phyloP scores from a whole-genome alignment of 495 filamentous ascomycete species.

The Bacidia rubella region DNA sequence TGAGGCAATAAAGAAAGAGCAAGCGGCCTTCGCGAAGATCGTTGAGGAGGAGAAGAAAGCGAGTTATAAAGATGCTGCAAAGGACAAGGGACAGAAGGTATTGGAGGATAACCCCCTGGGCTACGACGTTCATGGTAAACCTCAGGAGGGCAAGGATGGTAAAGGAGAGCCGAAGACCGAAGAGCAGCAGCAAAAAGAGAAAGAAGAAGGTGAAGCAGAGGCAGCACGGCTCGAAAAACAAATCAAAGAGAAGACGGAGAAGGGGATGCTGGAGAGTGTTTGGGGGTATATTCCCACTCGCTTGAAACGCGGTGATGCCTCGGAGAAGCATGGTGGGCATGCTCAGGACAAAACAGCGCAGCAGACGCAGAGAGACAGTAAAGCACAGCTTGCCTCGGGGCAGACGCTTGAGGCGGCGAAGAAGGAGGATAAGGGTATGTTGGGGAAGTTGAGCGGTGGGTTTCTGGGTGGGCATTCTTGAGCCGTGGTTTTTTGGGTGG shows the following conservation, averaged over 20 bases:
- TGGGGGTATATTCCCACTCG: slow-evolving; percentile 13
- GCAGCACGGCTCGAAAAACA: slow-evolving; percentile 26
- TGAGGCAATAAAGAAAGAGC: slow-evolving; percentile 43
- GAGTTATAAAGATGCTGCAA: slow-evolving; percentile 33
- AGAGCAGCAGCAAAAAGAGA: slow-evolving; percentile 1
- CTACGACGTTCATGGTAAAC: slow-evolving; percentile 6
- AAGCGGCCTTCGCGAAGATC: slow-evolving; percentile 39
- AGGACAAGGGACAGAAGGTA: slow-evolving; percentile 26
- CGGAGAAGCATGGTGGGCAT: not conserved
- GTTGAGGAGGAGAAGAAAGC: slow-evolving; percentile 40
- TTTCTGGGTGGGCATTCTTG: not conserved
- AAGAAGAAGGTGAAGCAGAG: slow-evolving; percentile 18
- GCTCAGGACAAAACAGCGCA: not conserved
- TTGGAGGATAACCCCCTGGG: slow-evolving; percentile 12
- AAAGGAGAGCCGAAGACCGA: slow-evolving; percentile 18
- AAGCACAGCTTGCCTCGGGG: not conserved
- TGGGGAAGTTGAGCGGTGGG: not conserved
- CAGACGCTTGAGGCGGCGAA: not conserved
- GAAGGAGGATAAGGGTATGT: not conserved
- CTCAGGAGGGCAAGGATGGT: slow-evolving; percentile 25
- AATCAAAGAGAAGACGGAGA: slow-evolving; percentile 38
- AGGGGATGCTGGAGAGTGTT: slow-evolving; percentile 27
- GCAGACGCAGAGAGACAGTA: not conserved
- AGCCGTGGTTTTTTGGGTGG: no score
- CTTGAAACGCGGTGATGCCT: slow-evolving; percentile 4